A percentile compares a stretch with the other conserved stretches of the same genome.
Evolutionary conservation across 1,284 basidiomycete genomes (phyloP).

Genomic region (Moniliella sp.): DNA sequence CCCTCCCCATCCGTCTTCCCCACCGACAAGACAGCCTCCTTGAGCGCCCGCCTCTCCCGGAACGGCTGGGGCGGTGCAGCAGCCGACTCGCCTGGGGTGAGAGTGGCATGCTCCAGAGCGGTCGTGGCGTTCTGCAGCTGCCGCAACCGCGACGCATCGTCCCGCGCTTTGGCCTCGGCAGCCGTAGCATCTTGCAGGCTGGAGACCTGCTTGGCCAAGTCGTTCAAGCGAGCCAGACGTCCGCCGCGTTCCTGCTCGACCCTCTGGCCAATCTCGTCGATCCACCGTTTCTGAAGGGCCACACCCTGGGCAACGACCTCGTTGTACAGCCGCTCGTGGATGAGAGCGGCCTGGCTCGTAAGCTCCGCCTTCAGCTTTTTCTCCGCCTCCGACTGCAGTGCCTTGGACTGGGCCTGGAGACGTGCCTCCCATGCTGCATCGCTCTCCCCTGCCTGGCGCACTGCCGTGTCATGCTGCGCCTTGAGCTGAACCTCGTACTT

Average conservation of each 20-base stretch:
- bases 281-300: constrained; percentile 86
- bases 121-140: constrained; percentile 68
- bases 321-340: constrained; percentile 64
- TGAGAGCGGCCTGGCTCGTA: constrained; percentile 66
- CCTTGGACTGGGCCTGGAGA: constrained; percentile 57
- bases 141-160: too few relatives aligned
- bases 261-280: constrained; percentile 77
- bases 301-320: constrained; percentile 90
- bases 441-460: constrained; percentile 61
- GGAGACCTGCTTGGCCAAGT: constrained; percentile 70
- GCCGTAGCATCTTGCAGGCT: too few relatives aligned
- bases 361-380: constrained; percentile 69
- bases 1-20: too few relatives aligned
- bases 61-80: too few relatives aligned
- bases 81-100: too few relatives aligned
- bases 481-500: constrained; percentile 67
- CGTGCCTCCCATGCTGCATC: constrained; percentile 66
- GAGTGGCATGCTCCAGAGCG: too few relatives aligned
- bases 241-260: constrained; percentile 93
- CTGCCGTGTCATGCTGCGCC: constrained; percentile 58
- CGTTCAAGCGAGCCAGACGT: constrained; percentile 76
- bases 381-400: constrained; percentile 57
- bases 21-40: too few relatives aligned
- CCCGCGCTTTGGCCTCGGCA: too few relatives aligned
- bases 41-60: too few relatives aligned